Base-by-base conservation (phyloP, 768 basidiomycete genomes). In the Boletus huronensis region DNA sequence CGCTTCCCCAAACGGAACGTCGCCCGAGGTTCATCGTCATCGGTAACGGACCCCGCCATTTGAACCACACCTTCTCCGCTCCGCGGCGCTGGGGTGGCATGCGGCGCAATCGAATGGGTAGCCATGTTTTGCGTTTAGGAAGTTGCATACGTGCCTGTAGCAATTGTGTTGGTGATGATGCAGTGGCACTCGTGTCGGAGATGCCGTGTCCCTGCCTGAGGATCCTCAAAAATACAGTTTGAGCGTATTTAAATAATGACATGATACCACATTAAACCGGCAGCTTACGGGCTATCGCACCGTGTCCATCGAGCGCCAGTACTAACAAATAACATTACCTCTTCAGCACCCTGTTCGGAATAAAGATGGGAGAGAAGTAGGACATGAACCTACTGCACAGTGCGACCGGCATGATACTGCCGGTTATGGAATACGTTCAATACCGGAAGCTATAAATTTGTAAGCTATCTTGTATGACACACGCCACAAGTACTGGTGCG, bases 11-110 rank as follows among this genome's bases (percentile, higher is more conserved):
- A 16, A 59, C 3, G 6, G n/a, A 35, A 25, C 28, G 25, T n/a
- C 14, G 53, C 21, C 13, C 21, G 7, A 25, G 13, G 7, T 38
- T 52, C 35, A 28, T 23, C 29, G 29, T 29, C 35, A n/a, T 14
- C 6, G 64, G 64, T 2, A 64, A 21, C 11, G 58, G 58, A 17
- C 55, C 64, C 11, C 60, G 55, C 60, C 60, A 63, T 32, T 65
- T 60, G 26, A 45, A 6, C 64, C 64, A 64, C n/a, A 25, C 21
- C 46, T 10, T 39, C 11, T 28, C 42, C 28, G n/a, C 14, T 40
- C 40, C 26, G 23, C n/a, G 10, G 23, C 13, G 19, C 5, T 1
- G 3, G 14, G 16, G 5, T 16, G 1, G 0, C 1, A 6, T 6
- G 51, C 23, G n/a, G 23, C 14, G 32, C 17, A 16, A 35, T 34